Evolutionary conservation across 495 filamentous ascomycete species (phyloP).

Genomic region (Penicillium samsonianum): DNA sequence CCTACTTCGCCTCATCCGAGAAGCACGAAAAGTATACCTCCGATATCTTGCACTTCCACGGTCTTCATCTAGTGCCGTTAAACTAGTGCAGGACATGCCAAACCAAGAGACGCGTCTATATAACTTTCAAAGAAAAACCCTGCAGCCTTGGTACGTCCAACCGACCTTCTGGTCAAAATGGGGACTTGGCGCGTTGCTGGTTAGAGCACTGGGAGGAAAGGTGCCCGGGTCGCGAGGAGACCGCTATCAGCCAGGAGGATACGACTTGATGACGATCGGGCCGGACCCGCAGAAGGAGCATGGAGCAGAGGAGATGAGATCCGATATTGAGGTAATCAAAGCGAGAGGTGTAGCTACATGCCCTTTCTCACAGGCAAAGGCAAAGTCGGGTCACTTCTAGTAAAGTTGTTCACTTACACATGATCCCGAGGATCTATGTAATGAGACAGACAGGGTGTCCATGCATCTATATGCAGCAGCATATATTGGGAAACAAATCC

Average conservation of each 20-base stretch:
- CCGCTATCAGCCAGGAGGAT: slow-evolving; percentile 52
- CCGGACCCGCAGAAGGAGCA: slow-evolving; percentile 49
- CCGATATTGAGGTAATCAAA: slow-evolving; percentile 32
- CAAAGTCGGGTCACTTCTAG: neutral
- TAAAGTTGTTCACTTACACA: neutral
- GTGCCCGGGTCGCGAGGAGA: slow-evolving; percentile 41
- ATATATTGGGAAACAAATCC: neutral
- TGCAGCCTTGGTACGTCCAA: slow-evolving; percentile 52
- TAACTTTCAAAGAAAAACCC: slow-evolving; percentile 26
- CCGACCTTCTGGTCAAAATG: slow-evolving; percentile 54
- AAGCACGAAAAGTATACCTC: slow-evolving; percentile 45
- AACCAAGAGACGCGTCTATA: slow-evolving; percentile 20
- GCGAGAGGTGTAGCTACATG: slow-evolving; percentile 29
- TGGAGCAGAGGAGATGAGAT: slow-evolving; percentile 44
- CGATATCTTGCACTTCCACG: slow-evolving; percentile 54
- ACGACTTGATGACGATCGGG: slow-evolving; percentile 52
- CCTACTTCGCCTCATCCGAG: slow-evolving; percentile 32
- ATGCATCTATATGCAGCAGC: neutral
- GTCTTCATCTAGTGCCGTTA: slow-evolving; percentile 29
- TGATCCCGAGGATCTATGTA: neutral
- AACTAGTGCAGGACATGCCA: slow-evolving; percentile 17
- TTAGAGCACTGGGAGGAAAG: slow-evolving; percentile 49
- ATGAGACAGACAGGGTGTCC: neutral
- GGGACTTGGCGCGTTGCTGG: slow-evolving; percentile 45
- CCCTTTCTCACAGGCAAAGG: slow-evolving; percentile 27